Percentiles rank a stretch among this genome's conserved stretches.
Conservation (phyloP, 306 rosid genomes). For the Phaseolus lunatus region DNA sequence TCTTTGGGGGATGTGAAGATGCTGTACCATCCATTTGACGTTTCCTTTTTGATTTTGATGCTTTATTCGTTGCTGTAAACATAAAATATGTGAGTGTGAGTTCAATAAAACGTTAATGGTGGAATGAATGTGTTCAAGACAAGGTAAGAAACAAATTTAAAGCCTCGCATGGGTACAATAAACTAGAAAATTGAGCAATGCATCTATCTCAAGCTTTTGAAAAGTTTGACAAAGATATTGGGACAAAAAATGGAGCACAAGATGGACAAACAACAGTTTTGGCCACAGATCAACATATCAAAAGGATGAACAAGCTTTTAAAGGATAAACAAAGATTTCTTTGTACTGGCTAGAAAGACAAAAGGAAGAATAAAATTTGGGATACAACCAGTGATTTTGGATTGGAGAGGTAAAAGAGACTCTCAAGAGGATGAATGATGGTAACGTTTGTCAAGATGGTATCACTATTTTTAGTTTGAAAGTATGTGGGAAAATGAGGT, state of each 20-base stretch:
- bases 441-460: neutral
- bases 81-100: neutral
- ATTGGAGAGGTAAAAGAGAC: neutral
- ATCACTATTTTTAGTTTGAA: neutral
- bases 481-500: neutral
- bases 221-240: neutral
- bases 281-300: neutral
- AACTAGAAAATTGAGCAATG: neutral
- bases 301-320: neutral
- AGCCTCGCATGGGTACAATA: neutral
- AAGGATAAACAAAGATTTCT: neutral
- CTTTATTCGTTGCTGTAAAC: conserved; percentile 59
- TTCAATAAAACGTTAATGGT: neutral
- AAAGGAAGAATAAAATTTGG: neutral
- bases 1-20: conserved; percentile 59
- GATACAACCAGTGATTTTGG: neutral
- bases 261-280: neutral
- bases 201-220: neutral
- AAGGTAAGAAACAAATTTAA: neutral
- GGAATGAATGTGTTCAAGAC: neutral
- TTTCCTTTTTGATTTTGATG: conserved; percentile 72
- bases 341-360: neutral
- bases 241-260: neutral
- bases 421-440: neutral
- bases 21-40: conserved; percentile 49